Evolutionary conservation across 2,329 filamentous ascomycete species (phyloP), one percentile per base, ranked within the genome.

Genomic region (Diaporthe vaccinii): DNA sequence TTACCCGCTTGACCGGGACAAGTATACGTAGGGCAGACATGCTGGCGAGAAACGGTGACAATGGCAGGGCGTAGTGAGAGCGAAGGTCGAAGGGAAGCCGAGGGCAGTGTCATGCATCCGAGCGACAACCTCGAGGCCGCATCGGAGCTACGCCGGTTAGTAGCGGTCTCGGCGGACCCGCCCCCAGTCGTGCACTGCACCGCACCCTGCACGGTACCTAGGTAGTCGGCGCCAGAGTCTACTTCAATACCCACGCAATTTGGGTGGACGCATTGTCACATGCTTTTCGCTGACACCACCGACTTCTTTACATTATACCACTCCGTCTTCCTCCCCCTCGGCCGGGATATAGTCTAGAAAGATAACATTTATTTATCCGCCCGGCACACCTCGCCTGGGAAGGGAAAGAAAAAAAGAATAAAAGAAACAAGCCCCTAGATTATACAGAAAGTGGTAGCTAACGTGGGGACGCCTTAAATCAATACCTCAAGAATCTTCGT

Each of bases 1-100:
- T 95, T 69, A 96, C 94, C 91, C 94, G 88, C 88, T 96, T 96
- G 65, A 96, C 87, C 84, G 94, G 94, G 4, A 96, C 93, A 77
- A 96, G 89, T 84, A 96, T 95, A 83, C 93, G 89, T 80, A 95
- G 86, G 74, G 90, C 87, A 80, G 91, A 91, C 91, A 92, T 92
- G 78, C 79, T 81, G 79, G 78, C 71, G 79, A 78, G 77, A 62
- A 55, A 65, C 72, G 76, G 59, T 65, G 46, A 75, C 77, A 78
- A 80, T 78, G 79, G 77, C 75, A 71, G 76, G 74, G 71, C 72
- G 76, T 65, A 73, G 70, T 72, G 68, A 59, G 73, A 72, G 62
- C 67, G 58, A 62, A 74, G 34, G 68, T 65, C 34, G 41, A 83
- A 67, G 36, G 10, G 59, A 70, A 31, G 20, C 25, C 31, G 61